Conservation (phyloP, 805 yeast genomes). For the Starmerella vitae region DNA sequence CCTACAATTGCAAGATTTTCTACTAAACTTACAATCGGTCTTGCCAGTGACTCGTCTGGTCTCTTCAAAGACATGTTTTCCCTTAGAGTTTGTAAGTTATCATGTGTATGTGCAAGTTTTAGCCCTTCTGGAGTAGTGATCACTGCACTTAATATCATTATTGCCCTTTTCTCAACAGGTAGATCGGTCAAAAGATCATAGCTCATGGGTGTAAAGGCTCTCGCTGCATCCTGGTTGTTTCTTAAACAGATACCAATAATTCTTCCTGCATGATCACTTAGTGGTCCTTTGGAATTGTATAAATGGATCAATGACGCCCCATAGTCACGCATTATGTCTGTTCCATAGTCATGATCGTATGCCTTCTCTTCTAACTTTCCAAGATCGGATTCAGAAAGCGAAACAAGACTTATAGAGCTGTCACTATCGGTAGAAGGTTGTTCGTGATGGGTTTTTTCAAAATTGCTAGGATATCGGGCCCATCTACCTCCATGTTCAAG, state of each 20-base stretch:
- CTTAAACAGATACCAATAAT: constrained; percentile 55
- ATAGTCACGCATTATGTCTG: constrained; percentile 28
- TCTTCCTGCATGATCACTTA: constrained; percentile 40
- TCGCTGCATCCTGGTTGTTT: constrained; percentile 52
- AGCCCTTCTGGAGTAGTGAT: constrained; percentile 14
- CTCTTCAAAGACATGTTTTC: neutral
- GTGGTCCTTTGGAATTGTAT: constrained; percentile 1
- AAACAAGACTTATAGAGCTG: neutral
- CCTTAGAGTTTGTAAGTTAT: neutral
- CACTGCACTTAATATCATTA: constrained; percentile 13
- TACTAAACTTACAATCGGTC: constrained; percentile 8
- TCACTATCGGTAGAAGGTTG: neutral
- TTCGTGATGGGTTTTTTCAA: neutral
- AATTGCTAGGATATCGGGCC: constrained; percentile 39
- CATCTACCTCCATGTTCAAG: constrained; percentile 56
- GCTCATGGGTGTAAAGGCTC: neutral
- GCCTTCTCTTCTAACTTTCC: constrained; percentile 40
- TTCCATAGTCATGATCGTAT: constrained; percentile 50
- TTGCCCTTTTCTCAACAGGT: constrained; percentile 7
- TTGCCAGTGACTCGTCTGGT: neutral
- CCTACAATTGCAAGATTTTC: constrained; percentile 10
- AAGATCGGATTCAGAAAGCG: constrained; percentile 23
- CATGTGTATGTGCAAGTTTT: neutral
- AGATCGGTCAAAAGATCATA: constrained; percentile 3
- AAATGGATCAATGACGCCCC: constrained; percentile 19